Evolutionary conservation across 371 early-diverging fungal genomes (phyloP), one percentile per base, ranked within the genome.

Genomic region (Rhizopus delemar): DNA sequence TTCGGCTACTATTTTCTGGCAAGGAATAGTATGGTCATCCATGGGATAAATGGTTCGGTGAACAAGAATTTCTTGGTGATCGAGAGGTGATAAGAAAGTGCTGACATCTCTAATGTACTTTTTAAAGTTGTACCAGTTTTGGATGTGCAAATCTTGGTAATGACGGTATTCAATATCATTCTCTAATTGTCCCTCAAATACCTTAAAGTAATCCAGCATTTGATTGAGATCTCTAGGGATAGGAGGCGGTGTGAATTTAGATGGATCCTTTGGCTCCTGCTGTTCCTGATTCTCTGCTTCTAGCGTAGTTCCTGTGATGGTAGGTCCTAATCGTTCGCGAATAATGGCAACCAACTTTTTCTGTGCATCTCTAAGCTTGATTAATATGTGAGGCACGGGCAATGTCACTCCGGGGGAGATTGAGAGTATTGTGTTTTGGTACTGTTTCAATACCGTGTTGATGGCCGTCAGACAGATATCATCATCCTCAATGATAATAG

Each of bases 381-480:
- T 67, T 39, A 96, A 73, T 9, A 92, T 74, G 63, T 90, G 93
- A 4, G 97, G 97, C 6, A 89, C 87, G 8, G 93, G 88, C 46
- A 93, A 86, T 12, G 71, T 70, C 32, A 94, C 92, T 59, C 86
- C 80, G 2, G 94, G 93, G 0, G 95, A 94, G 2, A 87, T 87
- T 0, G 94, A 93, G 16, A 96, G 71, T 16, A 88, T 85, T 2
- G 84, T 86, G 28, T 65, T 73, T 65, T 85, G 69, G 60, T 85
- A 93, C 13, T 71, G 81, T 41, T 71, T 53, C n/a, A 82, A 53
- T 2, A 74, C 58, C 2, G 36, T 46, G 39, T 69, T 74, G 16
- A 77, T 65, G 4, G 66, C 57, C 15, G 66, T 71, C 11, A 77
- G 52, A 15, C 71, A 62, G 9, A 63, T 60, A 53, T 75, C 75